A percentile compares a stretch with the other conserved stretches of the same genome.
Conservation (phyloP, 441 rosid species). For the Monsonia emarginata region DNA sequence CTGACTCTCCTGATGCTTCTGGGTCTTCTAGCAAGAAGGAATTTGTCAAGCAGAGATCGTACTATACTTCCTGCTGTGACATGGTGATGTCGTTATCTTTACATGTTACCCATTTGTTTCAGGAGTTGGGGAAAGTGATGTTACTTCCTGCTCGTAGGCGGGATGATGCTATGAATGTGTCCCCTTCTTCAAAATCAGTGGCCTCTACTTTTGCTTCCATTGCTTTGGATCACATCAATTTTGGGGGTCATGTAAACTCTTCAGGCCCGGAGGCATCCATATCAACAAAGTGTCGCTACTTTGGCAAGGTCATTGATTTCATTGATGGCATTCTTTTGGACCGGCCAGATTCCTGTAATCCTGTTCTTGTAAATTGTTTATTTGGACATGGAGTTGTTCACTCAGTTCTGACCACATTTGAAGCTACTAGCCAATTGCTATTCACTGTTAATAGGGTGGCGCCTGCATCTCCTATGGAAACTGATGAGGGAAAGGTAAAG, state of each 20-base stretch:
- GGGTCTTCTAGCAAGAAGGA: constrained; percentile 43
- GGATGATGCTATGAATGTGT: constrained; percentile 73
- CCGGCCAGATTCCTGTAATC: constrained; percentile 86
- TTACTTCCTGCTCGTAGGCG: constrained; percentile 90
- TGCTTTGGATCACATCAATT: constrained; percentile 69
- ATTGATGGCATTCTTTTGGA: constrained; percentile 79
- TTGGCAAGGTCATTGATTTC: constrained; percentile 88
- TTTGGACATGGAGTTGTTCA: constrained; percentile 79
- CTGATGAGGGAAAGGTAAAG: constrained; percentile 63
- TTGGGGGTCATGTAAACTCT: constrained; percentile 51
- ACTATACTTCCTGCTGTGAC: constrained; percentile 85
- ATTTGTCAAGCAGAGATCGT: constrained; percentile 60
- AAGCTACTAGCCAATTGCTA: constrained; percentile 85
- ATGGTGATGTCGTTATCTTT: constrained; percentile 79
- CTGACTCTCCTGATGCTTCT: constrained; percentile 46
- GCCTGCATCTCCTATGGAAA: constrained; percentile 86
- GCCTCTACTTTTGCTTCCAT: constrained; percentile 75
- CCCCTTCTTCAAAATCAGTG: constrained; percentile 83
- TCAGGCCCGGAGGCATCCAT: constrained; percentile 51
- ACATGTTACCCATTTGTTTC: constrained; percentile 87
- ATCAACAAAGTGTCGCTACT: constrained; percentile 86
- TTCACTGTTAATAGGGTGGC: constrained; percentile 56
- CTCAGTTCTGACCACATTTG: constrained; percentile 80
- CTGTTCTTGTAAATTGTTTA: constrained; percentile 69
- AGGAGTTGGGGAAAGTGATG: constrained; percentile 95